These are phyloP conservation scores for Aureobasidium sp. DNA, from an alignment of 2,329 filamentous ascomycete species.

Conservation along the genomic window DNA sequence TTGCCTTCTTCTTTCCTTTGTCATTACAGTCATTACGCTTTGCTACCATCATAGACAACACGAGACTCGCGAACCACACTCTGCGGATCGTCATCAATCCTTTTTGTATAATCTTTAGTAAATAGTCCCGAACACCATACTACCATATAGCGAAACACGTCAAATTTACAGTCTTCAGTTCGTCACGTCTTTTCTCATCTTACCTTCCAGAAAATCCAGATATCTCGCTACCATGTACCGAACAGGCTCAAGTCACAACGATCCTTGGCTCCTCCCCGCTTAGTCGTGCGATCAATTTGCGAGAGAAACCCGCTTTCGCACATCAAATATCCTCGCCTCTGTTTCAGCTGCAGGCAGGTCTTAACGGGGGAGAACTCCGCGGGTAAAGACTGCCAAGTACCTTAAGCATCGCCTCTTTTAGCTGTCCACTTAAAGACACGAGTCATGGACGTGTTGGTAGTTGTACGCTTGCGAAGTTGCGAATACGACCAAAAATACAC, in stretches of 20 bases:
- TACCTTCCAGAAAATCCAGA: not conserved
- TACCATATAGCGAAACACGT: not conserved
- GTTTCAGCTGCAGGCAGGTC: not conserved
- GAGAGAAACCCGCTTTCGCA: not conserved
- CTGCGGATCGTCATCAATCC: not conserved
- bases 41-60: not conserved
- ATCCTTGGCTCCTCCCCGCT: not conserved
- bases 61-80: not conserved
- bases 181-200: no score
- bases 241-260: not conserved
- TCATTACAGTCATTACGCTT: not conserved
- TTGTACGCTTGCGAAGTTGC: no score
- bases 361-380: not conserved
- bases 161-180: not conserved
- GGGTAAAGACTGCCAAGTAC: not conserved
- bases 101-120: slow-evolving; percentile 10
- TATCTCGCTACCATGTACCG: not conserved
- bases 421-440: not conserved
- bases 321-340: not conserved
- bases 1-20: not conserved
- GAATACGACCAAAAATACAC: no score
- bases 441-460: not conserved
- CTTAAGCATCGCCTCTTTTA: no score
- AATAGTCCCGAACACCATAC: not conserved
- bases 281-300: not conserved